Conservation (phyloP, 805 yeast species). For the Metschnikowia gelsemii region DNA sequence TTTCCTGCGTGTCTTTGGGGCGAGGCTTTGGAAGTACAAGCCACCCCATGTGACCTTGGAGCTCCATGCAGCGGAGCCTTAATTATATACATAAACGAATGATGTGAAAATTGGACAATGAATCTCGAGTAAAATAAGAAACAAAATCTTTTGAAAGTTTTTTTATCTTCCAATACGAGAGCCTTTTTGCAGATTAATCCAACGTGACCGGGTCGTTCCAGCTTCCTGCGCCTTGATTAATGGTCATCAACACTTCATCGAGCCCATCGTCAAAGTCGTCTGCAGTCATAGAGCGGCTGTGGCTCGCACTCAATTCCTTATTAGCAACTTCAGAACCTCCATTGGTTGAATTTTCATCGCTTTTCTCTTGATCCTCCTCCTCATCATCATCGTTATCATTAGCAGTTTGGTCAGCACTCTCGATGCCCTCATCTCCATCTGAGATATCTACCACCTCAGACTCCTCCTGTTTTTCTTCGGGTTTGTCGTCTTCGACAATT, state of each 20-base stretch:
- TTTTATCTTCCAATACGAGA: no score
- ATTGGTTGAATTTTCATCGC: background rate
- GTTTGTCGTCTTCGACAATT: conserved; percentile 29
- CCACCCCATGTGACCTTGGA: no score
- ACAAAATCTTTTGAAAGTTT: no score
- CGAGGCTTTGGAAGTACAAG: no score
- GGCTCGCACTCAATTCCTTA: background rate
- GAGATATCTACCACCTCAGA: conserved; percentile 31
- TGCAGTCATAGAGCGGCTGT: conserved; percentile 3
- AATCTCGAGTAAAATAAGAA: no score
- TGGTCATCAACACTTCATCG: conserved; percentile 27
- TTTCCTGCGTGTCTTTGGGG: no score
- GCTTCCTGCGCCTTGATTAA: conserved; percentile 33
- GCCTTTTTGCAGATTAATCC: conserved; percentile 19
- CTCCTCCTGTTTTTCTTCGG: conserved; percentile 15
- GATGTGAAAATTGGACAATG: no score
- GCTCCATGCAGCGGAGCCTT: no score
- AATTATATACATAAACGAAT: no score
- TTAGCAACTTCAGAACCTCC: background rate
- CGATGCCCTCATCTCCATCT: conserved; percentile 35
- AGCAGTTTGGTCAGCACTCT: no score
- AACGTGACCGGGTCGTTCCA: conserved; percentile 42
- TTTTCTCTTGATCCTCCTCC: conserved; percentile 7
- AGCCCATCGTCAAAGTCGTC: conserved; percentile 30
- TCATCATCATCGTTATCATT: conserved; percentile 2